Evolutionary conservation across 352 stramenopile genomes (phyloP).

Genomic region (Blastocystis sp.): DNA sequence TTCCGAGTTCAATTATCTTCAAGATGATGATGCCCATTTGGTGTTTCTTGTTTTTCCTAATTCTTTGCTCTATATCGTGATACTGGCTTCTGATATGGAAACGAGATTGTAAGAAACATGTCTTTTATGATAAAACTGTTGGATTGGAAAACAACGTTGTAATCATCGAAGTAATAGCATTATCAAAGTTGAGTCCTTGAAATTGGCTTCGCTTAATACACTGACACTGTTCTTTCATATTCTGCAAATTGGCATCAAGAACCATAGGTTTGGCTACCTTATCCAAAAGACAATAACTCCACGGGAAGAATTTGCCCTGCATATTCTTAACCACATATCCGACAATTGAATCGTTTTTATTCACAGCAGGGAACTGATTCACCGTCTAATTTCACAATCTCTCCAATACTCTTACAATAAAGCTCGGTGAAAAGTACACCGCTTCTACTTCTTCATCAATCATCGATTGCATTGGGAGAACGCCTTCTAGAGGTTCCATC

Average conservation of each 20-base stretch:
- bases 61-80: not conserved
- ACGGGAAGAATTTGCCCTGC: not conserved
- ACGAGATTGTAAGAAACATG: slow-evolving; percentile 4
- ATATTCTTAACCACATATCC: not conserved
- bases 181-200: not conserved
- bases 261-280: not conserved
- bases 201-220: not conserved
- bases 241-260: not conserved
- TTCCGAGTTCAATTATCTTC: slow-evolving; percentile 9
- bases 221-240: not conserved
- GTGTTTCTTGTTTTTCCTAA: not conserved
- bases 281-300: not conserved
- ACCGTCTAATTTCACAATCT: not conserved
- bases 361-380: not conserved
- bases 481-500: not conserved
- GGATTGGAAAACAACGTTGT: not conserved
- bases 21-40: slow-evolving; percentile 18
- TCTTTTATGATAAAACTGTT: not conserved
- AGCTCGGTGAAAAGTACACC: not conserved
- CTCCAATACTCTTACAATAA: not conserved
- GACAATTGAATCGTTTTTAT: not conserved
- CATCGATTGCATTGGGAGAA: not conserved
- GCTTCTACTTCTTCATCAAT: not conserved
- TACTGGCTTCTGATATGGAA: slow-evolving; percentile 8
- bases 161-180: not conserved